Conservation (phyloP, 1,284 basidiomycete species). For the Rhizoctonia solani region DNA sequence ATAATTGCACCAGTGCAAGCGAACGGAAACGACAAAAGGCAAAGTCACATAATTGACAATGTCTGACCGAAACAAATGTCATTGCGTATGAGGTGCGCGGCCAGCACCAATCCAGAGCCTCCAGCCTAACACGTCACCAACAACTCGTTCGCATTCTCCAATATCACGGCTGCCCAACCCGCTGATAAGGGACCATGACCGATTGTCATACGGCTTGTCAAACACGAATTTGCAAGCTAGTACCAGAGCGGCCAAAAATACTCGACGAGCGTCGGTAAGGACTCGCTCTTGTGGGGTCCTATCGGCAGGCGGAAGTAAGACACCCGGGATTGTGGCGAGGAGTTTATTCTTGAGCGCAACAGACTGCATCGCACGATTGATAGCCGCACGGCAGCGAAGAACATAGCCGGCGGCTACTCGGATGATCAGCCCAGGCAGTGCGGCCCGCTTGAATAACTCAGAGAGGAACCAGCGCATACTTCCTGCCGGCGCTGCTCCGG, state of each 20-base stretch:
- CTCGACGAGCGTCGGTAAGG: conserved; percentile 26
- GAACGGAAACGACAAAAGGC: not conserved
- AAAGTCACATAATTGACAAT: not conserved
- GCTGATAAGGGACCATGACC: conserved; percentile 31
- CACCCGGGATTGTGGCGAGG: not conserved
- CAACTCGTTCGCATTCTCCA: conserved; percentile 25
- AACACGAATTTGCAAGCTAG: conserved; percentile 30
- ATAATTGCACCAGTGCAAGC: not conserved
- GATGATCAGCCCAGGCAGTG: conserved; percentile 29
- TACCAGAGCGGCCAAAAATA: conserved; percentile 23
- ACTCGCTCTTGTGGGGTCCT: conserved; percentile 23
- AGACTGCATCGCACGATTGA: conserved; percentile 5
- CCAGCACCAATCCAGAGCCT: conserved; percentile 27
- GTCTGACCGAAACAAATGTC: not conserved
- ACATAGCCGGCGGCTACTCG: conserved; percentile 30
- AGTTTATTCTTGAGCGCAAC: conserved; percentile 15
- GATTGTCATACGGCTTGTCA: conserved; percentile 33
- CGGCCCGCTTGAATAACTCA: conserved; percentile 30
- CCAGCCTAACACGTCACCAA: conserved; percentile 22
- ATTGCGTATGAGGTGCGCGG: conserved; percentile 1
- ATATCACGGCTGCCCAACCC: conserved; percentile 26
- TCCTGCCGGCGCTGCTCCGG: conserved; percentile 2
- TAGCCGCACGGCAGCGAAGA: conserved; percentile 19
- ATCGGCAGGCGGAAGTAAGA: not conserved
- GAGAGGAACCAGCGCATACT: conserved; percentile 33